Base-by-base conservation (phyloP, 768 basidiomycete species). In the Mycena sanguinolenta region DNA sequence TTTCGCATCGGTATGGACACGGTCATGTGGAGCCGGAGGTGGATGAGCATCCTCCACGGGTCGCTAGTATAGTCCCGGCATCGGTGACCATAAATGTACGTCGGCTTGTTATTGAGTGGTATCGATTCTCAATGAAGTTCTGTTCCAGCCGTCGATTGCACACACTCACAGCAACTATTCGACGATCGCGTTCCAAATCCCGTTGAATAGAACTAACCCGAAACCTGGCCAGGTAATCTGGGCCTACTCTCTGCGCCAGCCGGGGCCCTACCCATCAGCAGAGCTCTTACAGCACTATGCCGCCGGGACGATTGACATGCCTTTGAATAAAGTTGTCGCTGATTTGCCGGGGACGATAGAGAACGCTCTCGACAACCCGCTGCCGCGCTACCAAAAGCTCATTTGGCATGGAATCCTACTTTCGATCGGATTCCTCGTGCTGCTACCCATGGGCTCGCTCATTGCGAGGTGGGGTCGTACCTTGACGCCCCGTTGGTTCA, bases 1-100 rank as follows among this genome's bases (percentile, higher is more conserved):
- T 92, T 59, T 90, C 89, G 13, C 91, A 92, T 67, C 82, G 91
- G 6, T 81, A 83, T 73, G 86, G 87, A 0, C 75, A 76, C 16
- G 85, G 82, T 3, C 85, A 89, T 59, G 74, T 77, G 28, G 84
- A 87, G 75, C 91, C 92, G 6, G 75, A 76, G 3, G 79, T 84
- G 53, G 82, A 82, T 21, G 64, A 77, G 10, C 74, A 80, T 49
- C 89, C 90, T 14, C 83, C 84, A 14, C 82, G 89, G 63, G 66
- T 81, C 53, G 89, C 89, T 30, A 81, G 73, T 9, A 50, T 83
- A 39, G 77, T 81, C n/a, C 71, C 80, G 57, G 79, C 83, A 59
- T 81, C 77, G 65, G 69, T 78, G 16, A 39, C 3, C 65, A 84
- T 83, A 55, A 70, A 79, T 72, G 39, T 25, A 28, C 50, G 49